phyloP scores from a whole-genome alignment of 208 protist species.

The Crithidia acanthocephali region DNA sequence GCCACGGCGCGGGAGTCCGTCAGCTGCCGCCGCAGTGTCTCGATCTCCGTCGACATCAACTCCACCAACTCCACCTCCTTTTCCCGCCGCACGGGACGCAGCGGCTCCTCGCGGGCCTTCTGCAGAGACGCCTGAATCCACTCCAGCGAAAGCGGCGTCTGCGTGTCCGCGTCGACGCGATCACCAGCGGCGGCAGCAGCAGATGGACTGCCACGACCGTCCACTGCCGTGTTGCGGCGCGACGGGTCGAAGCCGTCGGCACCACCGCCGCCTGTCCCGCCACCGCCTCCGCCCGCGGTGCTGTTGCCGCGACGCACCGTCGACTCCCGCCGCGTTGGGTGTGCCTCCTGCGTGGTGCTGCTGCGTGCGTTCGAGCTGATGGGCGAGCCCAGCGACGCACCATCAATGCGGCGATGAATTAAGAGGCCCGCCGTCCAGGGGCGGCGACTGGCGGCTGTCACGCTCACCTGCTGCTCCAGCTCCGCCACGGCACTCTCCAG shows the following conservation, averaged over 20 bases:
- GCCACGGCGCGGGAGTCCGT: conserved; percentile 30
- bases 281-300: background rate
- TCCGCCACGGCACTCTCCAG: conserved; percentile 39
- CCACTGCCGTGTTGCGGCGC: background rate
- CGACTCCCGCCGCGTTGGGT: background rate
- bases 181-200: background rate
- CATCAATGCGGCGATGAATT: background rate
- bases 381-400: background rate
- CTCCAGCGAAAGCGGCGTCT: conserved; percentile 48
- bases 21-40: conserved; percentile 41
- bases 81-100: conserved; percentile 20
- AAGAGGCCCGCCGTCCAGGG: conserved; percentile 26
- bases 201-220: too few species aligned
- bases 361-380: conserved; percentile 1
- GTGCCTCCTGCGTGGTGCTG: background rate
- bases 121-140: conserved; percentile 24
- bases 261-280: background rate
- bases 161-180: conserved; percentile 31
- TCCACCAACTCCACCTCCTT: conserved; percentile 44
- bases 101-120: conserved; percentile 14
- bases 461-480: conserved; percentile 35
- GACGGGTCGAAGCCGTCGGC: background rate
- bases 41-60: conserved; percentile 39
- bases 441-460: conserved; percentile 12
- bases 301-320: background rate